These are phyloP conservation scores for Yamadazyma atmosphaerica DNA, from an alignment of 1,139 yeast species.

Conservation along the genomic window DNA sequence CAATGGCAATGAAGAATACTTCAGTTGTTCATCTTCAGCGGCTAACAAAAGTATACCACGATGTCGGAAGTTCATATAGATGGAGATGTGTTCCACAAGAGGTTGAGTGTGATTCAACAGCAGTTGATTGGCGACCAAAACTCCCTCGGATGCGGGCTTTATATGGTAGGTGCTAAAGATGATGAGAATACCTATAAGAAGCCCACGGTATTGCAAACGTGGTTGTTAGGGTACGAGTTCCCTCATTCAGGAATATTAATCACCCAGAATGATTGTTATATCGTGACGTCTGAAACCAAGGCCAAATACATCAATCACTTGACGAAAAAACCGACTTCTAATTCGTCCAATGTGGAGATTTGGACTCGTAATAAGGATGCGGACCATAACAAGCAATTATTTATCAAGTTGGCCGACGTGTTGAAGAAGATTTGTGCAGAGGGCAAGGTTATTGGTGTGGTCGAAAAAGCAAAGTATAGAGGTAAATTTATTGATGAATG, in stretches of 20 bases:
- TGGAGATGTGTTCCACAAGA: constrained; percentile 36
- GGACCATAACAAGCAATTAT: constrained; percentile 69
- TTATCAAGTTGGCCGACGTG: constrained; percentile 56
- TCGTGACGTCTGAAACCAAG: constrained; percentile 85
- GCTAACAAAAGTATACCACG: no score
- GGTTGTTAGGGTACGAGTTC: constrained; percentile 94
- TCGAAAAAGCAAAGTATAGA: constrained; percentile 71
- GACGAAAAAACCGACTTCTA: constrained; percentile 36
- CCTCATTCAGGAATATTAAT: constrained; percentile 82
- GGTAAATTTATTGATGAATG: constrained; percentile 86
- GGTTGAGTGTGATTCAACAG: constrained; percentile 43
- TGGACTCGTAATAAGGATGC: constrained; percentile 82
- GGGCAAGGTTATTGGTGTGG: constrained; percentile 56
- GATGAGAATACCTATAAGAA: constrained; percentile 90
- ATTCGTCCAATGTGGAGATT: constrained; percentile 54
- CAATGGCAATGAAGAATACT: neutral
- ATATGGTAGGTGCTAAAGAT: constrained; percentile 79
- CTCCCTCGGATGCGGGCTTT: constrained; percentile 50
- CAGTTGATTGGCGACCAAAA: constrained; percentile 29
- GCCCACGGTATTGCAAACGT: constrained; percentile 83
- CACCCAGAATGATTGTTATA: constrained; percentile 57
- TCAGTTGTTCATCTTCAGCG: no score
- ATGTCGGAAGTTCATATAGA: constrained; percentile 37
- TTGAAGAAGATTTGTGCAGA: constrained; percentile 39
- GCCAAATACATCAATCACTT: constrained; percentile 73